Conservation (phyloP, 2,329 filamentous ascomycete genomes). For the Metarhizium robertsii region DNA sequence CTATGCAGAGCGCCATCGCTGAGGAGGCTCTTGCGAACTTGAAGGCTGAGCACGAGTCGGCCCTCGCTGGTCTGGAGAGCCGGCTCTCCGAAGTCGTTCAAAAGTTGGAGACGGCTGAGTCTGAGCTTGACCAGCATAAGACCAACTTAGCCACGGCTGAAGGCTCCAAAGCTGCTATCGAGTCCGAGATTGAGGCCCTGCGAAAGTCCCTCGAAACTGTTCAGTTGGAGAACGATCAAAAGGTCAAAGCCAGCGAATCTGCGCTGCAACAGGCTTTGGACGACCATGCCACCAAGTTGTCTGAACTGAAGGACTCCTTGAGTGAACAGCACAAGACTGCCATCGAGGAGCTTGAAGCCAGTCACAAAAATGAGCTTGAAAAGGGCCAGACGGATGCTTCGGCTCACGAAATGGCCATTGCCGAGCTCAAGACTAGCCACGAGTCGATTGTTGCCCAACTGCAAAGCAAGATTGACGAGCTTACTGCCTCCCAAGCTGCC, state of each 20-base stretch:
- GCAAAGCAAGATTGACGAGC: constrained; percentile 45
- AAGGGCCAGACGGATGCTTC: constrained; percentile 34
- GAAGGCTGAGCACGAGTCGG: constrained; percentile 39
- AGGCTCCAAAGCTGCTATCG: constrained; percentile 37
- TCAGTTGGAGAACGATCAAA: constrained; percentile 24
- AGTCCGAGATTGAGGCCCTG: constrained; percentile 37
- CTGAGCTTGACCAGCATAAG: constrained; percentile 41
- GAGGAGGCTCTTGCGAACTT: constrained; percentile 35
- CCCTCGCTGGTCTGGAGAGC: constrained; percentile 35
- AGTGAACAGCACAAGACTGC: constrained; percentile 38
- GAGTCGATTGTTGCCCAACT: constrained; percentile 38
- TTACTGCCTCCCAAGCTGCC: constrained; percentile 36
- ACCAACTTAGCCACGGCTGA: constrained; percentile 38
- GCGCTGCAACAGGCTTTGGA: constrained; percentile 29
- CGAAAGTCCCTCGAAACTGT: constrained; percentile 40
- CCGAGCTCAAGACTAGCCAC: constrained; percentile 41
- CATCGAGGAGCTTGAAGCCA: constrained; percentile 41
- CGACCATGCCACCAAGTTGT: constrained; percentile 40
- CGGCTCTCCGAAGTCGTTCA: constrained; percentile 39
- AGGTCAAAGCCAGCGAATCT: constrained; percentile 22
- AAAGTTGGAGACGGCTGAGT: constrained; percentile 41
- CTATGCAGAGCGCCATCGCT: constrained; percentile 27
- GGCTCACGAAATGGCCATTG: constrained; percentile 38
- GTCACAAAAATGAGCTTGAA: constrained; percentile 41
- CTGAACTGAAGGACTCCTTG: constrained; percentile 39